These are phyloP conservation scores for Hortaea werneckii DNA, from an alignment of 2,329 filamentous ascomycete species.

Conservation along the genomic window DNA sequence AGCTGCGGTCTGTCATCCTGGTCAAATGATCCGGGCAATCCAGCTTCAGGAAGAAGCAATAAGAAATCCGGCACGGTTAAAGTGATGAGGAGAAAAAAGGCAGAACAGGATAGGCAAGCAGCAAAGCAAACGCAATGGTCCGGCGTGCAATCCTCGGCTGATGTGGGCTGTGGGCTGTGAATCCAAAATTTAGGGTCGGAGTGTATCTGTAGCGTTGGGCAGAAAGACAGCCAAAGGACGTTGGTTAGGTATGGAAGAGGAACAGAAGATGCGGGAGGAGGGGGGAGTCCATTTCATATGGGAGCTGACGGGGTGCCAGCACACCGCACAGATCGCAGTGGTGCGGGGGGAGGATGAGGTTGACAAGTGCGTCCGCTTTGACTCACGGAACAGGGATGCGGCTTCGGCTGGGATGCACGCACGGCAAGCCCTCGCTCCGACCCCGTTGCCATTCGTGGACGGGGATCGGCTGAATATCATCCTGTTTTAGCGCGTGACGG, in stretches of 20 bases:
- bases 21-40: slow-evolving; percentile 4
- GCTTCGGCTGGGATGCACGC: not conserved
- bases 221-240: slow-evolving; percentile 11
- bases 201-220: slow-evolving; percentile 8
- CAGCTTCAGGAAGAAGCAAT: slow-evolving; percentile 16
- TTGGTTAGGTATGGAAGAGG: slow-evolving; percentile 9
- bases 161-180: not conserved
- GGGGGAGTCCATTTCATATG: slow-evolving; percentile 17
- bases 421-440: not conserved
- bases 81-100: not conserved
- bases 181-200: not conserved
- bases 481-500: no score
- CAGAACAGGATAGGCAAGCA: not conserved
- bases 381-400: not conserved
- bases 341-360: not conserved
- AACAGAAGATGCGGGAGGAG: slow-evolving; percentile 3
- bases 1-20: slow-evolving; percentile 30
- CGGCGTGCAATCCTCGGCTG: slow-evolving; percentile 2
- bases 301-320: slow-evolving; percentile 2
- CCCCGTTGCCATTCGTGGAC: no score
- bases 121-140: slow-evolving; percentile 1
- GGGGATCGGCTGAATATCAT: no score
- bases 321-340: not conserved
- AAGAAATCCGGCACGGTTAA: not conserved
- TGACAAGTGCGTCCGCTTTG: not conserved